Evolutionary conservation across 306 rosid genomes (phyloP), one percentile per base, ranked within the genome.

Genomic region (Acacia confusa): DNA sequence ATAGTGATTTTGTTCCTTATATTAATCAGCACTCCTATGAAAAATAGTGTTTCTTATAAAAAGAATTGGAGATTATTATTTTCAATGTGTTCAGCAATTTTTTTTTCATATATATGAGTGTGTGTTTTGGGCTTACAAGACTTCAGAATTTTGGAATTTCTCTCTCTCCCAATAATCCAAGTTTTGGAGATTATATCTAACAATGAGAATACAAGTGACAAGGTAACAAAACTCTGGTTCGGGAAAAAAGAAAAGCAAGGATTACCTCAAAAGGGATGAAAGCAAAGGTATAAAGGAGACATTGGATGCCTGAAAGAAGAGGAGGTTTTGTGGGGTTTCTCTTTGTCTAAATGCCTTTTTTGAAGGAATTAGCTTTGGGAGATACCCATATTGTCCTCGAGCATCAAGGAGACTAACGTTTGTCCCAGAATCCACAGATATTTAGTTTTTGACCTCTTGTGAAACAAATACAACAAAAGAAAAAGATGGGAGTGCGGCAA

Each of bases 211-310:
- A 81, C 83, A 75, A 78, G 78, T 65, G 86, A 87, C 78, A 68
- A 57, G 82, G 79, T 84, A 79, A 82, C 87, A 85, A 85, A 86
- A 32, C 41, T 50, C 66, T 78, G 81, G 75, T 75, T 82, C 76
- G 69, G 52, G 25, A 67, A 77, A 81, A 81, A 85, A 84, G 76
- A 83, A 87, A 89, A 79, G 80, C 79, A 38, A 80, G 78, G 83
- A 68, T 85, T 73, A 73, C 96, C 94, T 93, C 89, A 88, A 96
- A 96, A 96, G 99, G 85, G 88, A 85, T 91, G 99, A 95, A 93
- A 92, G 94, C 80, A 81, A 80, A 71, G 79, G 61, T 69, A 80
- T 79, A 90, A 93, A 90, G 91, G 89, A 53, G 88, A 77, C 99
- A 89, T 91, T 86, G 97, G 99, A 93, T 93, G 83, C 99, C 89